Conservation (phyloP, 2,329 filamentous ascomycete species). For the Botrytis tulipae region DNA sequence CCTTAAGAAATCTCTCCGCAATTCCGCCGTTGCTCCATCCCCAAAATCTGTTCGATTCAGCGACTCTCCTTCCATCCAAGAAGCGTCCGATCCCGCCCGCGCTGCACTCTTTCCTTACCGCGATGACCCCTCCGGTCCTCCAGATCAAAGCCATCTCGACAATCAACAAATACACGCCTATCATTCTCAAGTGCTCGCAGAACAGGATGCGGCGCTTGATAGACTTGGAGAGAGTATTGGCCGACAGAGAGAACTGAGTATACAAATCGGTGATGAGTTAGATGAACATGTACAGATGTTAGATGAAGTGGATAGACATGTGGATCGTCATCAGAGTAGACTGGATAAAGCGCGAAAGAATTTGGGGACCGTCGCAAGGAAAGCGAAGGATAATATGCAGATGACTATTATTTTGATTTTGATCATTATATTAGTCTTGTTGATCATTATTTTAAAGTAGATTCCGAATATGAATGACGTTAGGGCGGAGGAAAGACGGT, state of each 20-base stretch:
- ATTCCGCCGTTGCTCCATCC: constrained; percentile 36
- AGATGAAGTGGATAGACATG: constrained; percentile 81
- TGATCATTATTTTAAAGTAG: constrained; percentile 65
- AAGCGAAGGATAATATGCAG: constrained; percentile 82
- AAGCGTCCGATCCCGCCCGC: constrained; percentile 49
- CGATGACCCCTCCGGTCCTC: constrained; percentile 58
- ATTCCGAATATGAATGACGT: neutral
- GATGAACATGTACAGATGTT: constrained; percentile 86
- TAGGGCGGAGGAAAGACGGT: neutral
- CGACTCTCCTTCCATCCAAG: constrained; percentile 53
- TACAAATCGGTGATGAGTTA: constrained; percentile 94
- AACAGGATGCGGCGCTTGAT: constrained; percentile 95
- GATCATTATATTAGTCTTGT: constrained; percentile 64
- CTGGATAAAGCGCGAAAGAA: constrained; percentile 72
- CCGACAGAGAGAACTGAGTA: constrained; percentile 85
- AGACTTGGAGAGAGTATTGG: constrained; percentile 80
- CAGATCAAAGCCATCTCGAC: constrained; percentile 51
- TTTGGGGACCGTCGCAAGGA: constrained; percentile 68
- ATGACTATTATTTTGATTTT: constrained; percentile 68
- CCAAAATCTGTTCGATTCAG: constrained; percentile 85
- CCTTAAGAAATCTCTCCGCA: constrained; percentile 40
- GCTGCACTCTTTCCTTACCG: constrained; percentile 66
- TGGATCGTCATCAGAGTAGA: constrained; percentile 75
- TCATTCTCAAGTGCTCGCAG: constrained; percentile 74
- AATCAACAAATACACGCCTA: constrained; percentile 87